Base-by-base conservation (phyloP, 108 stramenopile genomes). In the Pseudonitzschia delicatissima region DNA sequence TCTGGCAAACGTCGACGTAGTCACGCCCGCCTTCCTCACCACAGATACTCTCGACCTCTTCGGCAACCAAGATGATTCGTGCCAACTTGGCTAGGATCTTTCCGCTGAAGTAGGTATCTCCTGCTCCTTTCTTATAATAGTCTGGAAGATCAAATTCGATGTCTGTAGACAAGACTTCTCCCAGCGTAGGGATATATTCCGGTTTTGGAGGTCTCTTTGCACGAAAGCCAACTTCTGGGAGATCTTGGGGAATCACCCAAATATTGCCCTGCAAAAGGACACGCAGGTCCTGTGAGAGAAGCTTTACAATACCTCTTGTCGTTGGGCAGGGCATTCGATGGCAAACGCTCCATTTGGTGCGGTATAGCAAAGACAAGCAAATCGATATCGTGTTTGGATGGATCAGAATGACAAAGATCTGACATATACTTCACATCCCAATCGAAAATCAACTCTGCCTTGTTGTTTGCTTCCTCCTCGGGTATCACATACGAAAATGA, bases 31-130 rank as follows among this genome's bases (percentile, higher is more conserved):
- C 37, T 44, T 76, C 57, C 29, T 58, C 37, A n/a, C 55, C 62
- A 37, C 86, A 88, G 27, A 90, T 39, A 9, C 77, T 84, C 18
- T 62, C 26, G 31, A 96, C 59, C 59, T 98, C 94, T 60, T 91
- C 70, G 20, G 83, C 77, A 55, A 98, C 86, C 15, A 87, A 66
- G 21, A 94, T 69, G 65, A 96, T 89, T 0, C 97, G 89, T 15
- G 83, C 90, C 36, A 95, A 67, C 71, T 94, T 96, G n/a, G 96
- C 92, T 15, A 98, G 62, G 68, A 91, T 78, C 64, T 98, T 98
- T 15, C 95, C 96, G 9, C 87, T 81, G 73, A 98, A 98, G 75
- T 98, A 98, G 0, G 97, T 98, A 57, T 97, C 97, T 5, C 96
- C 95, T 42, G 91, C 94, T 36, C 97, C 97, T 32, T 80, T 52